phyloP scores from a whole-genome alignment of 768 basidiomycete genomes.

The Lactarius indigo region DNA sequence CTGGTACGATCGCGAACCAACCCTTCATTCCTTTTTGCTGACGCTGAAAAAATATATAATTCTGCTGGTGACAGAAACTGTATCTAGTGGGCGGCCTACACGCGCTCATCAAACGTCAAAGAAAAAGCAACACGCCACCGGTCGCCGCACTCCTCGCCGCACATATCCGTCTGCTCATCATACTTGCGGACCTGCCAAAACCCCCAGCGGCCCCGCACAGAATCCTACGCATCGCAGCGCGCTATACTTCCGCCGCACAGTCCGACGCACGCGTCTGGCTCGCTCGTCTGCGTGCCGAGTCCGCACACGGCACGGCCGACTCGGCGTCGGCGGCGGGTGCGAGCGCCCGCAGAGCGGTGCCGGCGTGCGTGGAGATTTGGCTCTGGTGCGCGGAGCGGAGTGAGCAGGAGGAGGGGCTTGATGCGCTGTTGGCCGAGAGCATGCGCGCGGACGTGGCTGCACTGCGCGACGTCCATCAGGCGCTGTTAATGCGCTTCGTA shows the following conservation, averaged over 20 bases:
- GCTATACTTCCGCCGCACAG: conserved; percentile 42
- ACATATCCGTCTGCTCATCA: conserved; percentile 36
- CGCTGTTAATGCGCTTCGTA: conserved; percentile 45
- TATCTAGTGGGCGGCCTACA: conserved; percentile 51
- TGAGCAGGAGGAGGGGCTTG: conserved; percentile 17
- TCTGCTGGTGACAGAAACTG: conserved; percentile 39
- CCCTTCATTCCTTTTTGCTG: background rate
- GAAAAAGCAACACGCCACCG: conserved; percentile 47
- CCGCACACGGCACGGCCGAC: conserved; percentile 28
- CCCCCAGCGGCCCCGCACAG: conserved; percentile 26
- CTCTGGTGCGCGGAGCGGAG: conserved; percentile 46
- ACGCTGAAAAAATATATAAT: background rate
- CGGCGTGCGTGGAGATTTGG: conserved; percentile 45
- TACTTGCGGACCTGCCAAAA: conserved; percentile 24
- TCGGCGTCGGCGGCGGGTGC: conserved; percentile 39
- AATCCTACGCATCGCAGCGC: conserved; percentile 39
- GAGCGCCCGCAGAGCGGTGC: conserved; percentile 43
- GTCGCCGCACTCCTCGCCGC: conserved; percentile 33
- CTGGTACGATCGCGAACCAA: conserved; percentile 28
- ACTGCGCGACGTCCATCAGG: conserved; percentile 39
- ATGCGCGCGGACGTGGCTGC: conserved; percentile 21
- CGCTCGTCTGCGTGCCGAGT: conserved; percentile 46
- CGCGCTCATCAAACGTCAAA: conserved; percentile 27
- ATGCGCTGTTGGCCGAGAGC: conserved; percentile 19
- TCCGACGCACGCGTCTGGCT: conserved; percentile 49